Evolutionary conservation across 1,284 basidiomycete genomes (phyloP), one percentile per base, ranked within the genome.

Genomic region (Marasmius oreades): DNA sequence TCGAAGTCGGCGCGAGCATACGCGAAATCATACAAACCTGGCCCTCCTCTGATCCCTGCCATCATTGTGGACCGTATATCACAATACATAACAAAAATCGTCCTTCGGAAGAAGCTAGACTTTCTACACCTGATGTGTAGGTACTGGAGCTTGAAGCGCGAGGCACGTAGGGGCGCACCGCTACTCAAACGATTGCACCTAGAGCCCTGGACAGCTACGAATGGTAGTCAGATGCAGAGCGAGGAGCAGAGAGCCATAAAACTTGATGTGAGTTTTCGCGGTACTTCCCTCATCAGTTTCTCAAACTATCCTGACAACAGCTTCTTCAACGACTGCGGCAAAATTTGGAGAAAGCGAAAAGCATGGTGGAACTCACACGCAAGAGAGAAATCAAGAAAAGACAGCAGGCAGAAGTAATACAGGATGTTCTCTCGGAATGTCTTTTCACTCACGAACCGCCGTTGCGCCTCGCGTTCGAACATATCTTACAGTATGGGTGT

Each of bases 141-240:
- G 63, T 99, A 98, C 69, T 99, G 96, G 96, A 98, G 95, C 67
- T 70, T 99, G 70, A 98, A 99, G 72, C 78, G 96, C 5, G 95
- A 99, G 70, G 92, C 86, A 0, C 82, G 96, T 58, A 76, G 96
- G 43, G 97, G 97, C 2, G 97, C 97, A 2, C 95, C 96, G 1
- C 71, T 99, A 52, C 74, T 99, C 63, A 99, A 98, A 72, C 73
- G 97, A 51, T 71, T 99, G 53, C 95, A 99, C 73, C 77, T 99
- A 31, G 96, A 99, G 76, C 97, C 96, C 0, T 99, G 96, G 97
- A 97, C 96, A 0, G 92, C 93, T 1, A 85, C 81, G 23, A 82
- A 83, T 18, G 79, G 81, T 1, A 77, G 77, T 1, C 85, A 83
- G 62, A 73, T 84, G 42, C 80, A 92, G 64, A 90, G 84, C 1